Base-by-base conservation (phyloP, 2,329 filamentous ascomycete genomes). In the Endoconidiophora polonica region DNA sequence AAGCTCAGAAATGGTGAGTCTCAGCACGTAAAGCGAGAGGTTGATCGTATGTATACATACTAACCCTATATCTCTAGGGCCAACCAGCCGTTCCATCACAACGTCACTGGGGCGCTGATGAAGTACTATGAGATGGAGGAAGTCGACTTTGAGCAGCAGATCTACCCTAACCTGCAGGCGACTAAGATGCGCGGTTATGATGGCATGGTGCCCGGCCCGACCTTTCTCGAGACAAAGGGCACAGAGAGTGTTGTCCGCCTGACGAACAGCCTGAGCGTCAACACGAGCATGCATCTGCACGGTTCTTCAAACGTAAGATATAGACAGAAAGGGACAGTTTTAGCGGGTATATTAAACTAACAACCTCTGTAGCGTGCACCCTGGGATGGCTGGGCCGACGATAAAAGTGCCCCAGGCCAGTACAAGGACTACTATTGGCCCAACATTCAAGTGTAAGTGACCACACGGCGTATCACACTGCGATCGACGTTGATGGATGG, bases 351-450 rank as follows among this genome's bases (percentile, higher is more conserved):
- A 26, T 39, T 18, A 39, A 26, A 24, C 37, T 46, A 29, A 42
- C 44, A 5, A 14, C n/a, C 3, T 2, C 12, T 39, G 3, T 29
- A 56, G 54, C 61, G 65, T 7, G 63, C 67, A 7, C 65, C 65
- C 2, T 57, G 55, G 33, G 57, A 73, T 53, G 72, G 72, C 0
- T 76, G 72, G 71, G 73, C 73, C 1, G 66, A 68, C 43, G 74
- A 77, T 54, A 62, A 66, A n/a, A 70, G 70, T 1, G 44, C 60
- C 1, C 66, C 68, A 0, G 71, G 72, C 1, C 61, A 77, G 56
- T 76, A 70, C 60, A 77, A 79, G 58, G 76, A 78, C 54, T 77
- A 79, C 58, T 79, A 77, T 58, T 79, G 76, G 55, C 74, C 74
- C 7, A 79, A 78, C 57, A 62, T 59, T 12, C 69, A 77, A 57